Percentiles rank a stretch among this genome's conserved stretches.
Conservation (phyloP, 345 rosid genomes). For the Barbarea vulgaris region DNA sequence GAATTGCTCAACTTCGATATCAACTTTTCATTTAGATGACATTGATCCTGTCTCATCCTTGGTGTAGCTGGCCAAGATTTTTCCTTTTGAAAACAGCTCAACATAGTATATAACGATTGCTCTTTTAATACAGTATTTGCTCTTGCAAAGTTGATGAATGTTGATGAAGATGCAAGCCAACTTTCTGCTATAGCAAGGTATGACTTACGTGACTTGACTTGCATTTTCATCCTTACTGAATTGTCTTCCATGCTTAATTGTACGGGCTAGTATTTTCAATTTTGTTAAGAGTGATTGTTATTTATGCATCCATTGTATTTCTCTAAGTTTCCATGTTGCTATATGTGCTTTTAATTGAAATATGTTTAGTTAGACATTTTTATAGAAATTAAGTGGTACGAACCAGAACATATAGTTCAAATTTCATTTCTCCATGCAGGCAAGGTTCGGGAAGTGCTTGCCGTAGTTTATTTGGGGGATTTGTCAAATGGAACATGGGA, state of each 20-base stretch:
- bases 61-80: no score
- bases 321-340: neutral
- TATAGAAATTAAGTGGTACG: neutral
- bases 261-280: neutral
- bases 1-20: neutral
- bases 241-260: neutral
- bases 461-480: conserved; percentile 95
- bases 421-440: conserved; percentile 47
- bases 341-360: neutral
- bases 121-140: conserved; percentile 58
- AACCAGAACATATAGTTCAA: neutral
- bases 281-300: neutral
- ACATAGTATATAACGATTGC: neutral
- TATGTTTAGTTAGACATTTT: neutral
- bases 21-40: neutral
- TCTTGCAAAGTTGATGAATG: conserved; percentile 93
- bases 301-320: neutral
- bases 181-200: conserved; percentile 98
- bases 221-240: neutral
- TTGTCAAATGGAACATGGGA: conserved; percentile 96
- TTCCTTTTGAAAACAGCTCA: conserved; percentile 3
- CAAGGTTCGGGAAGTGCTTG: conserved; percentile 99
- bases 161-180: conserved; percentile 71
- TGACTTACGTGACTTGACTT: neutral
- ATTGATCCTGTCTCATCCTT: neutral